These are phyloP conservation scores for Gelatoporia subvermispora DNA, from an alignment of 768 basidiomycete genomes.

Conservation along the genomic window DNA sequence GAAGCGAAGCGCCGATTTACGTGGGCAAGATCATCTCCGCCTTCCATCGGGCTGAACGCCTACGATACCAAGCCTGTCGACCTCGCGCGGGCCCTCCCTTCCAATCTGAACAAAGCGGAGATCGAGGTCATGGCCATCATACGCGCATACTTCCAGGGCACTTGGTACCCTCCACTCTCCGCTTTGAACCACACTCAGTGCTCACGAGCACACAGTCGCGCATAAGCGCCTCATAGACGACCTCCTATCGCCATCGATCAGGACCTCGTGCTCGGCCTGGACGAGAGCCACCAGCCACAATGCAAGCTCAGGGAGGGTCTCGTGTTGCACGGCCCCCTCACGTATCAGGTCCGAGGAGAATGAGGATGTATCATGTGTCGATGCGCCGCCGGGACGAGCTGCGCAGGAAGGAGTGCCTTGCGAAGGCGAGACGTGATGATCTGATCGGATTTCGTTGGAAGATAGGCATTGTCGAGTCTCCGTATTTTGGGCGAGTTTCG, in stretches of 20 bases:
- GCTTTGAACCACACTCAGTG: too few relatives aligned
- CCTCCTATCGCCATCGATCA: conserved; percentile 39
- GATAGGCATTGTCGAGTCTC: too few relatives aligned
- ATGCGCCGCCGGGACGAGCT: conserved; percentile 44
- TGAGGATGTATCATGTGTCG: conserved; percentile 42
- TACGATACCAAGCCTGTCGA: conserved; percentile 34
- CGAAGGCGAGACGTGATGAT: conserved; percentile 41
- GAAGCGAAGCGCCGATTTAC: too few relatives aligned
- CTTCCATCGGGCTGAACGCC: conserved; percentile 28
- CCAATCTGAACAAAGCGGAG: conserved; percentile 50
- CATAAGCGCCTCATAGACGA: conserved; percentile 44
- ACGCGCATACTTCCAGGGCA: conserved; percentile 73
- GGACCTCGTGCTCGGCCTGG: conserved; percentile 50
- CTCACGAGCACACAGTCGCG: conserved; percentile 24
- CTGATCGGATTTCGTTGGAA: conserved; percentile 20
- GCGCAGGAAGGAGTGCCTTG: conserved; percentile 46
- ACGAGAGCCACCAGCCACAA: conserved; percentile 40
- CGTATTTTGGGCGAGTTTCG: too few relatives aligned
- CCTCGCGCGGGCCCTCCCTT: conserved; percentile 43
- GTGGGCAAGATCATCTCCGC: conserved; percentile 31
- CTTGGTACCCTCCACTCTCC: neutral
- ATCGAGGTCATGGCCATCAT: conserved; percentile 67
- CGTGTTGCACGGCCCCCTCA: conserved; percentile 45
- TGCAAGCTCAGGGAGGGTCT: conserved; percentile 43
- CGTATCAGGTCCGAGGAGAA: conserved; percentile 40